Evolutionary conservation across 1,284 basidiomycete species (phyloP), one percentile per base, ranked within the genome.

Genomic region (Ustilago loliicola): DNA sequence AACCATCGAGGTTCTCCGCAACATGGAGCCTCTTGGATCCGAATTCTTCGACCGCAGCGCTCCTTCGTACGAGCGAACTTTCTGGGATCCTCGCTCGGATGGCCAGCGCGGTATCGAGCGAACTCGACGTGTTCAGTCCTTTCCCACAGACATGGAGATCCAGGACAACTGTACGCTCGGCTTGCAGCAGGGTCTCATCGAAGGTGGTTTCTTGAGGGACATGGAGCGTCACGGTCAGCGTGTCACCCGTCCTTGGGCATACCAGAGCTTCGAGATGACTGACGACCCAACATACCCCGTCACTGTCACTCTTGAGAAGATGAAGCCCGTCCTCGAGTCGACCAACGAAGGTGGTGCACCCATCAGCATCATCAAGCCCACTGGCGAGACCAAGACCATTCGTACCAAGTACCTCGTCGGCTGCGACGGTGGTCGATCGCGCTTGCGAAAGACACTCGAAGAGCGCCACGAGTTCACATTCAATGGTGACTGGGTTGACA

Each of bases 1-100:
- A 23, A 84, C 82, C 17, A 90, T 93, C 55, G 93, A 94, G 85
- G 91, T 93, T 7, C 87, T 94, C 27, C 79, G 78, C 40, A 86
- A 84, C 77, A 86, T 86, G 84, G 79, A 85, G 72, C 85, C 85
- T 19, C 71, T 86, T 2, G 85, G 85, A 51, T 67, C 74, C 40
- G 83, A 86, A 55, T 80, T 86, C 58, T 77, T 83, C 53, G 62
- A 66, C 11, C 72, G 80, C 47, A 81, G 80, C 29, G 81, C 84
- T 7, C 76, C 85, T 30, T 86, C 87, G 25, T 87, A 86, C 77
- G 87, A 87, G 72, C 83, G 87, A 27, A 83, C 87, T 2, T 88
- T 88, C 71, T 88, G 87, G 87, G 87, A 83, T 45, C 84, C 78
- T 60, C 73, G 81, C 65, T 64, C 85, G 73, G 62, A 87, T 79